Evolutionary conservation across 2,329 filamentous ascomycete species (phyloP), one percentile per base, ranked within the genome.

Genomic region (Sporothrix inflata): DNA sequence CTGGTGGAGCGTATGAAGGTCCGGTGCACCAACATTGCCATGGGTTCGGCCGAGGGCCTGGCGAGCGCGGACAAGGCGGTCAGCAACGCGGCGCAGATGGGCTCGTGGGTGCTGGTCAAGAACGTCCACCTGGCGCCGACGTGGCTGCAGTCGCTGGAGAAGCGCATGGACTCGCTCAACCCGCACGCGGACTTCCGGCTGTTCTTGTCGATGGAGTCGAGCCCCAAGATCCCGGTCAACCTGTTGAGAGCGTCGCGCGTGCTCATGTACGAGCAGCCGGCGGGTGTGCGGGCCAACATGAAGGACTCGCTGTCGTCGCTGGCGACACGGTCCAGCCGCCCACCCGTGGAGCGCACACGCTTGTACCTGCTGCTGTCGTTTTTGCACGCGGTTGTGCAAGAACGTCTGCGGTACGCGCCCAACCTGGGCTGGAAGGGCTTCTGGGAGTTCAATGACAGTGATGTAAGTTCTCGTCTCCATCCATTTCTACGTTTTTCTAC

Each of bases 361-460:
- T 84, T 99, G 69, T 98, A 99, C 79, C 86, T 99, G 65, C 85
- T 99, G 66, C 87, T 99, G 49, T 96, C 92, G 3, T 98, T 99
- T 87, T 80, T 99, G 77, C 96, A 99, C 80, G 97, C 96, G 7
- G 94, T 99, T 49, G 90, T 98, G 12, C 96, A 99, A 81, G 96
- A 99, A 82, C 88, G 97, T 77, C 85, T 99, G 74, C 92, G 96
- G 74, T 99, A 99, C 80, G 94, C 95, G 30, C 97, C 96, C 0
- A 95, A 88, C 72, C 85, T 99, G 71, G 96, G 96, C 74, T 99
- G 96, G 96, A 98, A 97, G 85, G 94, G 94, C 70, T 97, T 98
- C 87, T 99, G 97, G 96, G 97, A 99, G 82, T 99, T 99, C 82
- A 99, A 99, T 80, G 97, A 99, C 82, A 97, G 94, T 77, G 96